Evolutionary conservation across 768 basidiomycete genomes (phyloP), one percentile per base, ranked within the genome.

Genomic region (Lentinula raphanica): DNA sequence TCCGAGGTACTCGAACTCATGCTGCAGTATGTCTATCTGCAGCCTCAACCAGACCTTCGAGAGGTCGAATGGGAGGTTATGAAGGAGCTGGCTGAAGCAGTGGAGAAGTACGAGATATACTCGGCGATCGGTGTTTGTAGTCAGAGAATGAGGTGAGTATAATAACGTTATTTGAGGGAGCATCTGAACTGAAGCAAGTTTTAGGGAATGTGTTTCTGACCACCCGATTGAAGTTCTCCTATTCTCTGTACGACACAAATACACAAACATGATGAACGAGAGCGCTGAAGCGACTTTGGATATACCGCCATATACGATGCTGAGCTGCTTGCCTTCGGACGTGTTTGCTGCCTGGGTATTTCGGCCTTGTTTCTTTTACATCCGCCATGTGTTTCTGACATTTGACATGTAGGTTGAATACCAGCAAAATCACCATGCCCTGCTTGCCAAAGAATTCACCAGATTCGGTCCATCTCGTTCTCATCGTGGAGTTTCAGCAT

Each of bases 21-120:
- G 46, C 58, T 65, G 44, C 66, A 67, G 39, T 67, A 58, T 57
- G 62, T 67, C 58, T 63, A 64, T 40, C 59, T 57, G 1, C 61
- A 62, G 23, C 63, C 50, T 1, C 67, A 67, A 15, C 67, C 66
- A 2, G 58, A 64, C 27, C 62, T 68, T 23, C 17, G 32, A 12
- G 38, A 21, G 3, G 36, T 66, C 31, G 49, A 61, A 3, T 65
- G 65, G 56, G 23, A 25, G 5, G 35, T 58, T 8, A 19, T 63
- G n/a, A 46, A 51, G 6, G 61, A 28, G 2, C 49, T 68, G 3
- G 65, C 66, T 3, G 64, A 67, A 35, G 66, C 67, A 4, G 66
- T 60, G 5, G 64, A 68, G 62, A 68, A 68, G 32, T 68, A 68
- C 35, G 27, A 60, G 49, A 56, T 68, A 2, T 63, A 61, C 28